phyloP scores from a whole-genome alignment of 148 eudicot genomes.

The Silene uniflora region DNA sequence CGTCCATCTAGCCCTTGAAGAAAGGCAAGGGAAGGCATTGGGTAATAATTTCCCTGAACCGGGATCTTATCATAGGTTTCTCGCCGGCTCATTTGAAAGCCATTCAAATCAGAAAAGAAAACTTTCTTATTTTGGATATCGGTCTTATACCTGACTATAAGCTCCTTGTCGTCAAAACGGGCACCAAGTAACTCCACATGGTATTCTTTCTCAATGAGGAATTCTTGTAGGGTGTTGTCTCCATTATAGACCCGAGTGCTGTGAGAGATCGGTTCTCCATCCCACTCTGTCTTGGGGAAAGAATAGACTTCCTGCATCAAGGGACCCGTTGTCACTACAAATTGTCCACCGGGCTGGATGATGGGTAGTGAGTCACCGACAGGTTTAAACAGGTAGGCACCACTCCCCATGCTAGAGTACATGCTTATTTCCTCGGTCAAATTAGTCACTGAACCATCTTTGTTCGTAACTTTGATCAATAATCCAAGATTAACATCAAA shows the following conservation, averaged over 20 bases:
- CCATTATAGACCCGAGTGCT: constrained; percentile 72
- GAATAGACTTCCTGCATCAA: constrained; percentile 83
- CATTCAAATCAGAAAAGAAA: constrained; percentile 87
- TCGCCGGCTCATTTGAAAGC: constrained; percentile 96
- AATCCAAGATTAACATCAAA: constrained; percentile 61
- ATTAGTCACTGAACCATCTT: constrained; percentile 44
- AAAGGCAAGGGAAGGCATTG: constrained; percentile 94
- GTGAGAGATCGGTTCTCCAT: constrained; percentile 64
- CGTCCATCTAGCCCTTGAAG: constrained; percentile 77
- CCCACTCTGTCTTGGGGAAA: constrained; percentile 73
- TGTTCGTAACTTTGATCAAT: constrained; percentile 50
- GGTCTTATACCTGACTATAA: constrained; percentile 84
- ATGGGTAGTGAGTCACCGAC: constrained; percentile 69
- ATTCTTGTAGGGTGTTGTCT: constrained; percentile 58
- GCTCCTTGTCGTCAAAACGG: constrained; percentile 63
- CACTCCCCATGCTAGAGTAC: constrained; percentile 82
- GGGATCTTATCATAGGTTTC: constrained; percentile 96
- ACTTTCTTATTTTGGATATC: constrained; percentile 61
- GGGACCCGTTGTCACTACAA: constrained; percentile 66
- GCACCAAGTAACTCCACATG: constrained; percentile 77
- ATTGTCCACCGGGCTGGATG: constrained; percentile 43
- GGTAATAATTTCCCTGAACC: constrained; percentile 91
- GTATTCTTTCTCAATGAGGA: constrained; percentile 86
- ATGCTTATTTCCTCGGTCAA: constrained; percentile 75
- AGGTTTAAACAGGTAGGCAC: constrained; percentile 91